Evolutionary conservation across 495 filamentous ascomycete species (phyloP), one percentile per base, ranked within the genome.

Genomic region (Hypoxylon fuscum): DNA sequence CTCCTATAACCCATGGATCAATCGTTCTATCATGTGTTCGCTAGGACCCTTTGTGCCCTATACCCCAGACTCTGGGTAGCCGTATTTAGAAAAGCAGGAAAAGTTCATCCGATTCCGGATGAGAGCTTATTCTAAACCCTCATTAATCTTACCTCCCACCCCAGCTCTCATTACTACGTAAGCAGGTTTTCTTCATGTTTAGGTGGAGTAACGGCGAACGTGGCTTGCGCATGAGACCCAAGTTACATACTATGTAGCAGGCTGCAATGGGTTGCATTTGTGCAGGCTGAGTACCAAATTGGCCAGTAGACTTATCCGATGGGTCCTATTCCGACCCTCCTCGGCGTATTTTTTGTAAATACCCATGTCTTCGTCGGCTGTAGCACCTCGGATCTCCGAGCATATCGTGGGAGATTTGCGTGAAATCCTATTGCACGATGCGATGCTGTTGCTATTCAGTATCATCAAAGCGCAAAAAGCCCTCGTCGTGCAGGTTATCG

Each of bases 321-420:
- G 22, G 41, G 25, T 44, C 37, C 9, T 52, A 37, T 52, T 35
- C 41, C 42, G 42, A 61, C 48, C 57, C 49, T 47, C 20, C 47
- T 46, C 35, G 41, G 55, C 37, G 47, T 29, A 29, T 27, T 34
- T 34, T 35, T 41, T 35, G 14, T 17, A 7, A 3, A 41, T n/a
- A 1, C 37, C 37, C 25, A 21, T 47, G 44, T 47, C 29, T 35
- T 22, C n/a, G 14, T 54, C 57, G 57, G 57, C 41, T 48, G 25
- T 22, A 11, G 15, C 11, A 12, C 20, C 57, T 61, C 57, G 57
- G 57, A n/a, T n/a, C 52, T 61, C 57, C 57, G 57, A 61, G 49
- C 20, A 3, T 20, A 20, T 20, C 12, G 17, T 3, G n/a, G 15
- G 17, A 41, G 5, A 18, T 41, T 41, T 41, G 37, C 14, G 4